phyloP scores from a whole-genome alignment of 768 basidiomycete species.

The Tulasnella sp. region DNA sequence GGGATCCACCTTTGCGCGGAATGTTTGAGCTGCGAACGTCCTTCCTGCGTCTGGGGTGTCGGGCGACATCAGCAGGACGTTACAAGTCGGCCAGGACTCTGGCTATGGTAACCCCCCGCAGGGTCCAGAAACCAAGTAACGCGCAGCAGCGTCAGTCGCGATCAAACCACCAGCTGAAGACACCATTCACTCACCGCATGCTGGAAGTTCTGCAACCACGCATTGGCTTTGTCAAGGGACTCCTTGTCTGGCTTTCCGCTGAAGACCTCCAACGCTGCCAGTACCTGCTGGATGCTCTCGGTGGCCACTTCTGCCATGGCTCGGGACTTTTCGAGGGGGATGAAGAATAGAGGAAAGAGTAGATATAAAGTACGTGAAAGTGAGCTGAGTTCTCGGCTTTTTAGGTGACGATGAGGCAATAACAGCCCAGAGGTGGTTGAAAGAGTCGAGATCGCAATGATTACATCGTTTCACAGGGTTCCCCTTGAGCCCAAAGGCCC shows the following conservation, averaged over 20 bases:
- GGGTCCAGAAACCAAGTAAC: background rate
- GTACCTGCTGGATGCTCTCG: conserved; percentile 47
- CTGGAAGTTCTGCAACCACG: conserved; percentile 98
- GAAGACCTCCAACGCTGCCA: conserved; percentile 81
- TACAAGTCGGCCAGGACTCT: conserved; percentile 96
- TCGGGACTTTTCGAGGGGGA: background rate
- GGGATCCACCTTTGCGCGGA: conserved; percentile 77
- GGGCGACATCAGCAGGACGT: conserved; percentile 80
- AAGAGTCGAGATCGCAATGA: conserved; percentile 17
- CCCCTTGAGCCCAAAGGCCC: conserved; percentile 1
- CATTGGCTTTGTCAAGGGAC: conserved; percentile 84
- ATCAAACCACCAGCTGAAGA: background rate
- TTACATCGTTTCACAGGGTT: conserved; percentile 28
- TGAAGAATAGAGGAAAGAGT: conserved; percentile 9
- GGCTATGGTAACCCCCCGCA: conserved; percentile 56
- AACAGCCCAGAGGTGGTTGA: conserved; percentile 17
- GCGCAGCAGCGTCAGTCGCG: conserved; percentile 11
- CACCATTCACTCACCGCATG: conserved; percentile 85
- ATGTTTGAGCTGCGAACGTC: conserved; percentile 95
- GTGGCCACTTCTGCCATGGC: conserved; percentile 33
- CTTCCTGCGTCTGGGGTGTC: conserved; percentile 80
- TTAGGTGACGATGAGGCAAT: conserved; percentile 1
- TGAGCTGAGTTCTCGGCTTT: conserved; percentile 11
- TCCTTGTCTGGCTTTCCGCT: conserved; percentile 74
- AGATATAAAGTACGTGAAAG: conserved; percentile 15